Evolutionary conservation across 2,329 filamentous ascomycete genomes (phyloP).

Genomic region (Juglanconis sp.): DNA sequence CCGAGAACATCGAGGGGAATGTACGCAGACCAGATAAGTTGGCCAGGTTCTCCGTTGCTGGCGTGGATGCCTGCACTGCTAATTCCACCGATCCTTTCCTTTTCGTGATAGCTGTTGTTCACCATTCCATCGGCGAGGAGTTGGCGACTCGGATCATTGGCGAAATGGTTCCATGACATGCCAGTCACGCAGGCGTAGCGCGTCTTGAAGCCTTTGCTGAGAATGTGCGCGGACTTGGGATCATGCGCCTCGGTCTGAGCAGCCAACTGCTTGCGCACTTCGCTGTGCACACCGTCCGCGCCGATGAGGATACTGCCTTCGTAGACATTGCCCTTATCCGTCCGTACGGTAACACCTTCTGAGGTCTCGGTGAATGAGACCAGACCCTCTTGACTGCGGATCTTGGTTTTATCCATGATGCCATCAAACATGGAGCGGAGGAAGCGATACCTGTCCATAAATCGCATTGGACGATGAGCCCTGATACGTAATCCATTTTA

Average conservation of each 20-base stretch:
- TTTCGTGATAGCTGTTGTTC: not conserved
- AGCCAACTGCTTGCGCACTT: constrained; percentile 27
- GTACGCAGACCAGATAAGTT: not conserved
- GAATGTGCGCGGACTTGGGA: not conserved
- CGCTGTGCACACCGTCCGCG: constrained; percentile 40
- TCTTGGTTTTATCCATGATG: not conserved
- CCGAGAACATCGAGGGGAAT: not conserved
- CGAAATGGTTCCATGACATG: not conserved
- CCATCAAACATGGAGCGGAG: not conserved
- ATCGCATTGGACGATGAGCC: not conserved
- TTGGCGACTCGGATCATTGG: not conserved
- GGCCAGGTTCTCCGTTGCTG: not conserved
- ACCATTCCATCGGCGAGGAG: not conserved
- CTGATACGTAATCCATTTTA: not conserved
- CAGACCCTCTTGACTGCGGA: not conserved
- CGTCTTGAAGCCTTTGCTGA: not conserved
- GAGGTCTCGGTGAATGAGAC: constrained; percentile 8
- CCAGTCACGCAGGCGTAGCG: not conserved
- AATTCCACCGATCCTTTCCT: not conserved
- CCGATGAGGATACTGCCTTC: constrained; percentile 35
- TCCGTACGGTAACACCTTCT: constrained; percentile 28
- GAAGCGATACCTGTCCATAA: not conserved
- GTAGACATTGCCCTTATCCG: constrained; percentile 27
- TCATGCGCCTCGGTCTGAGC: not conserved
- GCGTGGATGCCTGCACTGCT: not conserved